Evolutionary conservation across 345 rosid genomes (phyloP), one percentile per base, ranked within the genome.

Genomic region (Cardamine occulta): DNA sequence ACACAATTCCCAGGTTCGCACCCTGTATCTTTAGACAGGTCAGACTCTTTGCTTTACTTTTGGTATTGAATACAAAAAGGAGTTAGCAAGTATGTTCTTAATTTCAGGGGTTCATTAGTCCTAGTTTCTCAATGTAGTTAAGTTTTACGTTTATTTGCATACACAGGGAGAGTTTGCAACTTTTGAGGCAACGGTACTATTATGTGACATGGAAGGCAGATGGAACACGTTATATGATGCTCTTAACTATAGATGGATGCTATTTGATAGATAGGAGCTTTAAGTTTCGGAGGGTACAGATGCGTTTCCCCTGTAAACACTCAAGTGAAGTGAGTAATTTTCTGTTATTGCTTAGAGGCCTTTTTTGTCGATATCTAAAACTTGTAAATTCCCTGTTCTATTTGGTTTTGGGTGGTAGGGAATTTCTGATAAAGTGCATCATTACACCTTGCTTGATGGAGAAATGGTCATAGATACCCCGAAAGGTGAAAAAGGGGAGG

Each of bases 161-260:
- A 56, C 74, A 81, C 90, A 96, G 99, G 80, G 98, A 96, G 8
- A 96, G 93, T 79, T 82, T 96, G 64, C 98, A 88, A 81, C 85
- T 90, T 21, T 79, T 96, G 74, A 91, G 97, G 79, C 97, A 91
- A 75, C 90, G 96, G 1, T 95, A 95, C 62, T 95, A 95, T 80
- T 93, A 90, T 80, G 99, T 93, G 59, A 93, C 99, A n/a, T 95
- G 99, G 99, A 96, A 96, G 77, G 99, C 99, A 57, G 99, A 96
- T 84, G 99, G 98, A 74, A 96, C 97, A 19, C 87, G 99, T 55
- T 96, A 96, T 79, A 88, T 96, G 98, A 89, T 96, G 99, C 86
- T 96, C 26, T 83, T 93, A 75, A 91, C 88, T 60, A 49, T 83
- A 68, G 98, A 93, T 86, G 99, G 99, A 6, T 96, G 99, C 67